phyloP scores from a whole-genome alignment of 106 monocot genomes.

The Apostasia shenzhenica region DNA sequence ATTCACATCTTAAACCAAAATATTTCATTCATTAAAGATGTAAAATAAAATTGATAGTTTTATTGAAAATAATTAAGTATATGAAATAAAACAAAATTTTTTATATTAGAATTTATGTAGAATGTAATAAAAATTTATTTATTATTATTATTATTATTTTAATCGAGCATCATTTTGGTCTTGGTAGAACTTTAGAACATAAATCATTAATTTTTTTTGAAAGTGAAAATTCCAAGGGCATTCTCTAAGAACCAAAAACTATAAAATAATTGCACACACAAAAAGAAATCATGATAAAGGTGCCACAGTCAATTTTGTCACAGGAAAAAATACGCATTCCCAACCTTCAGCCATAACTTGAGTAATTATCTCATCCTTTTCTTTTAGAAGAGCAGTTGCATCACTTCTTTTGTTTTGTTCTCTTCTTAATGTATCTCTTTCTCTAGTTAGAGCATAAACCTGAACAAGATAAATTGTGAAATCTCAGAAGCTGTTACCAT shows the following conservation, averaged over 20 bases:
- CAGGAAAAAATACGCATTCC: not conserved
- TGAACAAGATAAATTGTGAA: slow-evolving; percentile 17
- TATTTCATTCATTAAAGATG: no score
- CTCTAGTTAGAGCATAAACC: slow-evolving; percentile 95
- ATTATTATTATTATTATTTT: no score
- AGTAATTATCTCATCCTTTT: slow-evolving; percentile 97
- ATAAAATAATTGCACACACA: not conserved
- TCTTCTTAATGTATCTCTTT: slow-evolving; percentile 89
- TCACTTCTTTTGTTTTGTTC: slow-evolving; percentile 95
- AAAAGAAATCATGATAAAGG: not conserved
- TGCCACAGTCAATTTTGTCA: not conserved
- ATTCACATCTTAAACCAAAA: no score
- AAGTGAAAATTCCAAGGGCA: no score
- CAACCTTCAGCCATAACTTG: slow-evolving; percentile 99
- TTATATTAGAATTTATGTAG: no score
- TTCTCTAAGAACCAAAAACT: not conserved
- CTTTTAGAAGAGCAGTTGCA: slow-evolving; percentile 90
- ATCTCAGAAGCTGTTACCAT: not conserved
- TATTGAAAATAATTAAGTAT: no score
- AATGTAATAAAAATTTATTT: no score
- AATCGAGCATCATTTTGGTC: no score
- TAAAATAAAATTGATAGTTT: no score
- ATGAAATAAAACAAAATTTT: no score
- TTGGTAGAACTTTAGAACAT: no score
- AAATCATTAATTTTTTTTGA: no score